phyloP scores from a whole-genome alignment of 1,284 basidiomycete genomes.

The Boletellus deceptivus region DNA sequence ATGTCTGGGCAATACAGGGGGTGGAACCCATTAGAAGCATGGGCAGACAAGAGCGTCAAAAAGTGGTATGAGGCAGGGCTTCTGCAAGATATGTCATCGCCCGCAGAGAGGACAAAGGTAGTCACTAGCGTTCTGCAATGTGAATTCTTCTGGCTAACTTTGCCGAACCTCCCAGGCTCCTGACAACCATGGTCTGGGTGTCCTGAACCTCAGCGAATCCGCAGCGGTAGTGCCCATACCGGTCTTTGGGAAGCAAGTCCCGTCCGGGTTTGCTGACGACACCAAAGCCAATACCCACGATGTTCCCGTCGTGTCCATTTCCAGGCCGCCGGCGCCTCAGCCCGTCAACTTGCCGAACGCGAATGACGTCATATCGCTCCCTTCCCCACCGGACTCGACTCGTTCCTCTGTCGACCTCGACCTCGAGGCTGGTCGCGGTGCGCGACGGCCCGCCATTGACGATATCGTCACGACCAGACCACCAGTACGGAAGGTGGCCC shows the following conservation, averaged over 20 bases:
- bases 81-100: constrained; percentile 45
- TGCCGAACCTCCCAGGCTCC: constrained; percentile 16
- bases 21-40: constrained; percentile 88
- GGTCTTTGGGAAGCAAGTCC: constrained; percentile 37
- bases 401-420: constrained; percentile 53
- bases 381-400: constrained; percentile 45
- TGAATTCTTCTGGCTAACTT: constrained; percentile 12
- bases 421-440: constrained; percentile 53
- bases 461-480: constrained; percentile 4
- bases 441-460: constrained; percentile 34
- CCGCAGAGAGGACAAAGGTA: constrained; percentile 52
- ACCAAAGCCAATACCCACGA: constrained; percentile 16
- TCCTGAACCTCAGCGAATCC: constrained; percentile 39
- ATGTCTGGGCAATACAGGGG: constrained; percentile 83
- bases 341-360: constrained; percentile 65
- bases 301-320: constrained; percentile 58
- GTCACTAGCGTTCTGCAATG: constrained; percentile 13
- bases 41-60: constrained; percentile 82
- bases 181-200: constrained; percentile 38
- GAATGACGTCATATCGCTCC: constrained; percentile 50
- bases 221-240: constrained; percentile 52
- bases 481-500: constrained; percentile 5
- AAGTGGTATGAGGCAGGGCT: constrained; percentile 82
- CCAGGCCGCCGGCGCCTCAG: constrained; percentile 64
- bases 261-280: constrained; percentile 32